phyloP scores from a whole-genome alignment of 257 asterid genomes.

The Rehmannia glutinosa region DNA sequence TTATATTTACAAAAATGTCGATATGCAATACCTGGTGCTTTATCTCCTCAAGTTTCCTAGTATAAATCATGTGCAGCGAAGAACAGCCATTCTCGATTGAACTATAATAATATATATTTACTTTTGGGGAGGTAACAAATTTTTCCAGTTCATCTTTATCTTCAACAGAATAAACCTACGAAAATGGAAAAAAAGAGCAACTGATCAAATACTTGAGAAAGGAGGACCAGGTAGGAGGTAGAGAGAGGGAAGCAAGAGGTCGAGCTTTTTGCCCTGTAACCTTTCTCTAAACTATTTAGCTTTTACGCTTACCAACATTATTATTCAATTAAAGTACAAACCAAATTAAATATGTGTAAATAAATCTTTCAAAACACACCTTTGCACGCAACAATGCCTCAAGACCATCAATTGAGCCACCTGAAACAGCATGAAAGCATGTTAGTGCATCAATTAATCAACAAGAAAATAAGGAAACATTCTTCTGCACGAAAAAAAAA shows the following conservation, averaged over 20 bases:
- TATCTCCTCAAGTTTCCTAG: constrained; percentile 64
- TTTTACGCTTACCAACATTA: neutral
- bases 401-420: constrained; percentile 83
- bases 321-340: neutral
- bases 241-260: neutral
- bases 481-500: too few species aligned
- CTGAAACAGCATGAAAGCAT: constrained; percentile 39
- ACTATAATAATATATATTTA: constrained; percentile 55
- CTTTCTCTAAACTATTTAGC: neutral
- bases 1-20: constrained; percentile 4
- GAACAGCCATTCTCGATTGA: constrained; percentile 35
- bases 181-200: constrained; percentile 3
- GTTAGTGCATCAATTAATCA: constrained; percentile 14
- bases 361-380: constrained; percentile 45
- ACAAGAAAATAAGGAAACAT: constrained; percentile 11
- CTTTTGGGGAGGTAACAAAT: constrained; percentile 70
- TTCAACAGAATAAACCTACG: constrained; percentile 81
- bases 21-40: constrained; percentile 65
- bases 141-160: constrained; percentile 65
- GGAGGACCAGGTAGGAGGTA: neutral
- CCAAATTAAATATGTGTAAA: neutral
- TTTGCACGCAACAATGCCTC: constrained; percentile 81
- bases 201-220: constrained; percentile 17
- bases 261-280: neutral
- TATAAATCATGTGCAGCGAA: constrained; percentile 27